Percentiles rank a stretch among this genome's conserved stretches.
These are phyloP conservation scores for Populus hybrid DNA, from an alignment of 441 rosid species.

Conservation along the genomic window DNA sequence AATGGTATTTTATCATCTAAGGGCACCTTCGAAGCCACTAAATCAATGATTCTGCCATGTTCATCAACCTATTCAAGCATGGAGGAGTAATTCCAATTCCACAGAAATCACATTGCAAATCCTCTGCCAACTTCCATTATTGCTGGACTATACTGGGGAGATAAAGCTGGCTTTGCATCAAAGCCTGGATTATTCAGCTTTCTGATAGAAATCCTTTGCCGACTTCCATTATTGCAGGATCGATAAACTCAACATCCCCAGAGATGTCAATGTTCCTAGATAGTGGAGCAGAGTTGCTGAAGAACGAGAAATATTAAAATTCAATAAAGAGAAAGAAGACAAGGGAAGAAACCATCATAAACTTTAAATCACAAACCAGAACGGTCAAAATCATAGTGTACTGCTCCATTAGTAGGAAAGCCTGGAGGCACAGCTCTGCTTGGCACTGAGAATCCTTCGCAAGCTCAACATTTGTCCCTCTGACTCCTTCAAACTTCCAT, in stretches of 20 bases:
- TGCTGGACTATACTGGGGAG: slow-evolving; percentile 40
- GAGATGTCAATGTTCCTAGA: slow-evolving; percentile 36
- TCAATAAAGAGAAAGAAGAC: background rate
- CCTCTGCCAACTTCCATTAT: slow-evolving; percentile 66
- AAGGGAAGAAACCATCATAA: background rate
- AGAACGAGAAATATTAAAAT: background rate
- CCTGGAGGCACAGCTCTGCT: slow-evolving; percentile 85
- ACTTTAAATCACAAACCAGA: slow-evolving; percentile 32
- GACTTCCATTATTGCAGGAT: slow-evolving; percentile 81
- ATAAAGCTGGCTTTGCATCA: slow-evolving; percentile 48
- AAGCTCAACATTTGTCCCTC: too few species aligned
- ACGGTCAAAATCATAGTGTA: slow-evolving; percentile 40
- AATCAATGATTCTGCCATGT: background rate
- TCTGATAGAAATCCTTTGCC: slow-evolving; percentile 54
- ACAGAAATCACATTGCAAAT: slow-evolving; percentile 36
- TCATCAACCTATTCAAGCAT: slow-evolving; percentile 3
- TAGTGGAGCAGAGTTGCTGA: slow-evolving; percentile 43
- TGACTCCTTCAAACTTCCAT: too few species aligned
- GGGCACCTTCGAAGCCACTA: background rate
- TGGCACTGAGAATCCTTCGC: slow-evolving; percentile 62
- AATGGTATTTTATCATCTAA: too few species aligned
- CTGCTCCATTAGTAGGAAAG: slow-evolving; percentile 61
- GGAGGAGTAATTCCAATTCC: background rate
- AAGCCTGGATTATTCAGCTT: slow-evolving; percentile 41
- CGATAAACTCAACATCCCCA: slow-evolving; percentile 60